Conservation (phyloP, 1,284 basidiomycete genomes). For the Stereum hirsutum region DNA sequence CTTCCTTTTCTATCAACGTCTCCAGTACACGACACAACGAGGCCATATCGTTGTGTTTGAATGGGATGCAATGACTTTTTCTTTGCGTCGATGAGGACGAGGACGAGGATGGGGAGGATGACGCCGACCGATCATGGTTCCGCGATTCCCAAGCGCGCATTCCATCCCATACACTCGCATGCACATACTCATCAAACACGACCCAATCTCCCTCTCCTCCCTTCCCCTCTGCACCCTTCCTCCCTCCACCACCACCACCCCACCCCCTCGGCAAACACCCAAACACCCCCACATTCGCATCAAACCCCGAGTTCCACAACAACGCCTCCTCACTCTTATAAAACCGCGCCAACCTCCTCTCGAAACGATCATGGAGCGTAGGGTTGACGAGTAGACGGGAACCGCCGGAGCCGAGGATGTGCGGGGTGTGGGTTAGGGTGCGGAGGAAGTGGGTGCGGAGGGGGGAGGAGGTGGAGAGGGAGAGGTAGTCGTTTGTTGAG, state of each 20-base stretch:
- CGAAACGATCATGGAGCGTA: slow-evolving; percentile 57
- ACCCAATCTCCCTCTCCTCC: slow-evolving; percentile 71
- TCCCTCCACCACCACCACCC: no score
- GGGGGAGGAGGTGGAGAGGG: slow-evolving; percentile 53
- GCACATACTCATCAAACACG: slow-evolving; percentile 84
- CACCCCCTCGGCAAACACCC: slow-evolving; percentile 76
- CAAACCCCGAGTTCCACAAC: slow-evolving; percentile 92
- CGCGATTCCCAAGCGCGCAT: slow-evolving; percentile 60
- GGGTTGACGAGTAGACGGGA: slow-evolving; percentile 86
- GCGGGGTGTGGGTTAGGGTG: slow-evolving; percentile 39
- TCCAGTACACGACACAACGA: slow-evolving; percentile 37
- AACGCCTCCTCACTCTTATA: slow-evolving; percentile 64
- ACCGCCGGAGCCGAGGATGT: slow-evolving; percentile 84
- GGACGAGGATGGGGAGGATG: no score
- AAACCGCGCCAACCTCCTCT: slow-evolving; percentile 55
- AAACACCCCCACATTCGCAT: slow-evolving; percentile 91
- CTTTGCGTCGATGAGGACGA: no score
- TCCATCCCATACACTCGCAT: slow-evolving; percentile 91
- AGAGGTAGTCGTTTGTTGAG: slow-evolving; percentile 92
- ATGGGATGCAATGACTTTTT: no score
- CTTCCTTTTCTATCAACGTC: slow-evolving; percentile 25
- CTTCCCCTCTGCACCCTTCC: no score
- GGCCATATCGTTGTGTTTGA: slow-evolving; percentile 68
- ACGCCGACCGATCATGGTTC: slow-evolving; percentile 17
- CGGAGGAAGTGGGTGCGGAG: slow-evolving; percentile 53